phyloP scores from a whole-genome alignment of 2,329 filamentous ascomycete species.

The Pezicula carpinea region DNA sequence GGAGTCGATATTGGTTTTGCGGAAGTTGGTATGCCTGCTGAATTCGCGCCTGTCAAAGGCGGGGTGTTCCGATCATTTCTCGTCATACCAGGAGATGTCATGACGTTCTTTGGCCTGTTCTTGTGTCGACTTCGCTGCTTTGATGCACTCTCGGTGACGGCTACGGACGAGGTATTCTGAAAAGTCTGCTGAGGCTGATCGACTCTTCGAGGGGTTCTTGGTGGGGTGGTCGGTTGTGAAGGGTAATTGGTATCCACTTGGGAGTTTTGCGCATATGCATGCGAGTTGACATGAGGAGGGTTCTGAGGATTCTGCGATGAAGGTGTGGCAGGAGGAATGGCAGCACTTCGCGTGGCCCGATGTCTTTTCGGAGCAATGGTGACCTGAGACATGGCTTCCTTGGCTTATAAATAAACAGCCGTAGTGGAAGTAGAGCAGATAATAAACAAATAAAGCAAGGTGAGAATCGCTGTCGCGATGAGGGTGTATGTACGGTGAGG shows the following conservation, averaged over 20 bases:
- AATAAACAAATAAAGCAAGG: conserved; percentile 12
- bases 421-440: conserved; percentile 14
- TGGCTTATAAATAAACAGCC: conserved; percentile 42
- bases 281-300: conserved; percentile 39
- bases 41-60: conserved; percentile 20
- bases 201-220: conserved; percentile 27
- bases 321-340: conserved; percentile 15
- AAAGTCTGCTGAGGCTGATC: conserved; percentile 8
- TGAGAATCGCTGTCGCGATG: conserved; percentile 3
- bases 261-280: conserved; percentile 32
- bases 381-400: conserved; percentile 40
- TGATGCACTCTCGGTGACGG: conserved; percentile 19
- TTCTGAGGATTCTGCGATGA: conserved; percentile 33
- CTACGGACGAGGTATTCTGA: conserved; percentile 16
- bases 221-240: conserved; percentile 26
- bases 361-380: conserved; percentile 33
- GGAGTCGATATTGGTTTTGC: conserved; percentile 37
- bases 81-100: conserved; percentile 22
- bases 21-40: conserved; percentile 26
- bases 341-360: conserved; percentile 26
- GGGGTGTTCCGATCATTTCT: conserved; percentile 22
- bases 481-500: conserved; percentile 4
- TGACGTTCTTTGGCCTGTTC: conserved; percentile 26
- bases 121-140: conserved; percentile 28
- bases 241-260: conserved; percentile 18